These are phyloP conservation scores for Viola odorata DNA, from an alignment of 345 rosid species.

Conservation along the genomic window DNA sequence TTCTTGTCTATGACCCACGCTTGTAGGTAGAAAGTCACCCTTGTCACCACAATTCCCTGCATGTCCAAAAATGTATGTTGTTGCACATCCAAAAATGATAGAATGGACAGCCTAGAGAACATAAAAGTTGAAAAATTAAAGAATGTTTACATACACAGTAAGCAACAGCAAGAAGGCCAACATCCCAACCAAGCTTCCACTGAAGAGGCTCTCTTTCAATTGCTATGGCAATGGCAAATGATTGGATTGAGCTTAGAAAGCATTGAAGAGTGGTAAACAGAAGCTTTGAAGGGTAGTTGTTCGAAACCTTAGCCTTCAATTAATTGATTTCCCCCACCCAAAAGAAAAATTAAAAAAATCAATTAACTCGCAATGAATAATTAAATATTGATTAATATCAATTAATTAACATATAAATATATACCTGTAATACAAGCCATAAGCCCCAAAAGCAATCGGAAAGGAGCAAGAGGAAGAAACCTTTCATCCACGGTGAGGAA, in stretches of 20 bases:
- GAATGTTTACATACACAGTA: slow-evolving; percentile 51
- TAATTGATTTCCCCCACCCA: neutral
- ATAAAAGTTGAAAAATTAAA: no score
- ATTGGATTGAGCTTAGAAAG: slow-evolving; percentile 64
- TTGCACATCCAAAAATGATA: no score
- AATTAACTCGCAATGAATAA: no score
- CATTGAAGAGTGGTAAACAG: slow-evolving; percentile 77
- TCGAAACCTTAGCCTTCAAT: slow-evolving; percentile 51
- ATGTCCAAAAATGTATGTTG: no score
- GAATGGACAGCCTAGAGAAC: no score
- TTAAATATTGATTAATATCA: no score
- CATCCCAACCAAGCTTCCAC: slow-evolving; percentile 83
- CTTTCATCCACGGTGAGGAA: slow-evolving; percentile 52
- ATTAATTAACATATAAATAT: neutral
- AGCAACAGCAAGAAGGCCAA: slow-evolving; percentile 64
- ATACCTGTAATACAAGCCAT: slow-evolving; percentile 90
- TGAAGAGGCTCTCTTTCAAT: slow-evolving; percentile 61
- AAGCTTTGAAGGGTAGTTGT: slow-evolving; percentile 73
- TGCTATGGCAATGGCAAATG: slow-evolving; percentile 66
- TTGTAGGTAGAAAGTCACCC: slow-evolving; percentile 74
- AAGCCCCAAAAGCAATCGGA: slow-evolving; percentile 67
- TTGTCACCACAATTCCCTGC: slow-evolving; percentile 90
- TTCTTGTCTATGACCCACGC: slow-evolving; percentile 86
- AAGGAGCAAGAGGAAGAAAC: slow-evolving; percentile 71
- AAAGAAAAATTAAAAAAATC: no score